phyloP scores from a whole-genome alignment of 768 basidiomycete species.

The Amanita pseudoporphyria region DNA sequence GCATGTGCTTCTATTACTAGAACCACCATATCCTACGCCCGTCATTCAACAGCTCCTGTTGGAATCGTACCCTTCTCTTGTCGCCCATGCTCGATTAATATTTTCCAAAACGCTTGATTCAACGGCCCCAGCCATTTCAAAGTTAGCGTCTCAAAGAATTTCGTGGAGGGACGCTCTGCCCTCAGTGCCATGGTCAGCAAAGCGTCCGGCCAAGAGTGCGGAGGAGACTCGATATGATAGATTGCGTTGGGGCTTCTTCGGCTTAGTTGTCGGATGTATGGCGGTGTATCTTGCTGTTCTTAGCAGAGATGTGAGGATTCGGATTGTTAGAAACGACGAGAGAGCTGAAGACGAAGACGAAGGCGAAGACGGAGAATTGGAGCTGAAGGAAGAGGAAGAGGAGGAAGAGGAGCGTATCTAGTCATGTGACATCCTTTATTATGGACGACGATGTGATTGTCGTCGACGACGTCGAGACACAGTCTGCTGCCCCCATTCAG shows the following conservation, averaged over 20 bases:
- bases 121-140: not conserved
- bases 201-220: slow-evolving; percentile 17
- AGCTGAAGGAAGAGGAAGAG: not conserved
- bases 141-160: not conserved
- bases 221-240: slow-evolving; percentile 39
- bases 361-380: slow-evolving; percentile 5
- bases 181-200: slow-evolving; percentile 16
- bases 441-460: slow-evolving; percentile 59
- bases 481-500: slow-evolving; percentile 23
- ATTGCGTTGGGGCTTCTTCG: slow-evolving; percentile 46
- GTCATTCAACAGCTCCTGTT: slow-evolving; percentile 43
- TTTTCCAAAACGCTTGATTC: slow-evolving; percentile 11
- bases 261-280: slow-evolving; percentile 32
- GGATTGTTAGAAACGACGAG: slow-evolving; percentile 7
- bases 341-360: slow-evolving; percentile 5
- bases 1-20: slow-evolving; percentile 50
- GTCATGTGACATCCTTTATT: slow-evolving; percentile 11
- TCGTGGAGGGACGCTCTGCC: slow-evolving; percentile 27
- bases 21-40: slow-evolving; percentile 54
- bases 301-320: slow-evolving; percentile 8
- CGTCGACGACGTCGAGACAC: slow-evolving; percentile 45
- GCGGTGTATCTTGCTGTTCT: slow-evolving; percentile 27
- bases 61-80: slow-evolving; percentile 47
- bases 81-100: slow-evolving; percentile 49
- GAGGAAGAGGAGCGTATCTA: not conserved